A percentile compares a stretch with the other conserved stretches of the same genome.
These are phyloP conservation scores for Hanseniaspora clermontiae DNA, from an alignment of 805 yeast genomes.

Conservation along the genomic window DNA sequence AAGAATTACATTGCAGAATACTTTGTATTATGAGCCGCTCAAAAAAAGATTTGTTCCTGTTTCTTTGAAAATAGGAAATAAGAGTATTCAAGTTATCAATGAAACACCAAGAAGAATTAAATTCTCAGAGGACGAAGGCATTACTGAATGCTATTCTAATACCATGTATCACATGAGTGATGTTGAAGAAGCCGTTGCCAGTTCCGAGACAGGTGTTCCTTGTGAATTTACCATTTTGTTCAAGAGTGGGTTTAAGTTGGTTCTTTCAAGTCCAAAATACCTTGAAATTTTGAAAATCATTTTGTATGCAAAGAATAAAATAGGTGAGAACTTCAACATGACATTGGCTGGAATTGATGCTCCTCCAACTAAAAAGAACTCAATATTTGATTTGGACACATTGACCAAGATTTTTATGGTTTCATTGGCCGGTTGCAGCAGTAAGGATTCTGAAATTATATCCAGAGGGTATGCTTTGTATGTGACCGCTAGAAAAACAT, in stretches of 20 bases:
- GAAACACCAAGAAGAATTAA: slow-evolving; percentile 34
- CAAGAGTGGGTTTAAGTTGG: slow-evolving; percentile 27
- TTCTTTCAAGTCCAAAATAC: slow-evolving; percentile 38
- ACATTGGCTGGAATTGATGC: slow-evolving; percentile 1
- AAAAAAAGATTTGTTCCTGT: slow-evolving; percentile 46
- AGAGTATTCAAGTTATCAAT: slow-evolving; percentile 45
- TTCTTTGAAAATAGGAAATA: slow-evolving; percentile 55
- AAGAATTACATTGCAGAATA: slow-evolving; percentile 41
- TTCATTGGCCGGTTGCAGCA: slow-evolving; percentile 55
- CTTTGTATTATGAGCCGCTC: slow-evolving; percentile 38
- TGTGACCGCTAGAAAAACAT: slow-evolving; percentile 48
- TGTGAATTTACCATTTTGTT: slow-evolving; percentile 39
- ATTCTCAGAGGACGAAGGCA: slow-evolving; percentile 24
- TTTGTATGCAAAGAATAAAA: slow-evolving; percentile 51
- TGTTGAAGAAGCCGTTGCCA: slow-evolving; percentile 31
- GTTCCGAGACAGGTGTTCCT: slow-evolving; percentile 35
- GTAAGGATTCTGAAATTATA: slow-evolving; percentile 45
- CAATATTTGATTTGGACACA: slow-evolving; percentile 28
- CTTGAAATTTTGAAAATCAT: slow-evolving; percentile 58
- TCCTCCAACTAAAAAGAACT: slow-evolving; percentile 18
- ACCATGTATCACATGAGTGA: slow-evolving; percentile 35
- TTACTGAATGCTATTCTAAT: slow-evolving; percentile 30
- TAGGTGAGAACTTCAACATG: slow-evolving; percentile 26
- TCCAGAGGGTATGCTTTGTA: slow-evolving; percentile 51
- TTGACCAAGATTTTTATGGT: slow-evolving; percentile 53